Conservation (phyloP, 208 protist genomes). For the Leishmania arabica region DNA sequence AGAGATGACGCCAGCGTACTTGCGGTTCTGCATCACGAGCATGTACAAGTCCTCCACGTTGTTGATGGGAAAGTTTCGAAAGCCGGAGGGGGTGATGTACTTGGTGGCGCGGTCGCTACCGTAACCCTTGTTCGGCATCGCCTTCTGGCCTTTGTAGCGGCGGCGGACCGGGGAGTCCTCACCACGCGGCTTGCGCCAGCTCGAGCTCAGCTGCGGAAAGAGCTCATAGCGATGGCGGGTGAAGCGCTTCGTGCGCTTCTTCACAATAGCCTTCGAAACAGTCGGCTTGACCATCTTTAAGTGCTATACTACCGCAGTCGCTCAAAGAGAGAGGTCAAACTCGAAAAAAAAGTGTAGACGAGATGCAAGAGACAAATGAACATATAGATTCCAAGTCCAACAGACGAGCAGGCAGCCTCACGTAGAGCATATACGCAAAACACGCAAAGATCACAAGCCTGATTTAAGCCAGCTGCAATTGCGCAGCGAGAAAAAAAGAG, state of each 20-base stretch:
- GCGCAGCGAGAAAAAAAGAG: not conserved
- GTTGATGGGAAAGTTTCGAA: constrained; percentile 96
- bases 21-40: constrained; percentile 99
- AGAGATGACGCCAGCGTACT: constrained; percentile 98
- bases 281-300: constrained; percentile 94
- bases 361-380: not conserved
- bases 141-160: constrained; percentile 96
- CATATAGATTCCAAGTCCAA: not conserved
- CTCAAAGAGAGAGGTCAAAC: not conserved
- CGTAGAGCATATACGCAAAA: not conserved
- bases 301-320: constrained; percentile 12
- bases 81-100: constrained; percentile 97
- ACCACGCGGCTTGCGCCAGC: constrained; percentile 98
- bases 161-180: constrained; percentile 98
- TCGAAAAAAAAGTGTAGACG: not conserved
- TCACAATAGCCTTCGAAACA: constrained; percentile 93
- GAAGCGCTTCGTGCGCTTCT: constrained; percentile 98
- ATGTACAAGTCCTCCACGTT: constrained; percentile 98
- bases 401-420: not conserved
- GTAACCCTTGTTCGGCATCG: constrained; percentile 98
- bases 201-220: constrained; percentile 93
- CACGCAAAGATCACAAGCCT: not conserved
- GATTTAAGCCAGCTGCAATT: no score
- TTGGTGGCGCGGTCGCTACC: constrained; percentile 97
- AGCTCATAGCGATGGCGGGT: constrained; percentile 95